phyloP scores from a whole-genome alignment of 2,329 filamentous ascomycete species.

The Calonectria multiphialidica region DNA sequence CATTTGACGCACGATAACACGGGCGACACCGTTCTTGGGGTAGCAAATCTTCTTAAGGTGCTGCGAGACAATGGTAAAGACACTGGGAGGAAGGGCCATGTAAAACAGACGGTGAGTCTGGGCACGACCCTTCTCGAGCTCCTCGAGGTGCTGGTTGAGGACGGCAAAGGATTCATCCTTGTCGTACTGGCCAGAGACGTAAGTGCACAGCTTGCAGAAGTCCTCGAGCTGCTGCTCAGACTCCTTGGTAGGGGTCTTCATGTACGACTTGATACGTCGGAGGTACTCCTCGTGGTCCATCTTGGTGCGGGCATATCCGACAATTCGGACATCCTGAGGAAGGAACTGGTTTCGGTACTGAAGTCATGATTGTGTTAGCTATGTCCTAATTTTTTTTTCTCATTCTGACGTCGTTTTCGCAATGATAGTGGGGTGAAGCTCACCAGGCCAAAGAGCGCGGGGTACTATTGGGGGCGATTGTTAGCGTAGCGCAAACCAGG shows the following conservation, averaged over 20 bases:
- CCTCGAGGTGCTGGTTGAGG: conserved; percentile 86
- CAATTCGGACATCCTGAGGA: conserved; percentile 93
- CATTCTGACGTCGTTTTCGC: neutral
- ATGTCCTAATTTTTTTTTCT: neutral
- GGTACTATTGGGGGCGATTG: conserved; percentile 73
- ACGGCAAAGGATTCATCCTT: conserved; percentile 93
- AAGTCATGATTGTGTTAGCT: conserved; percentile 21
- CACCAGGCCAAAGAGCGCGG: conserved; percentile 96
- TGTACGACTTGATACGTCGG: conserved; percentile 94
- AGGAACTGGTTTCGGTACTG: conserved; percentile 99
- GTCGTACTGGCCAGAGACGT: conserved; percentile 98
- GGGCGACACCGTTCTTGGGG: conserved; percentile 87
- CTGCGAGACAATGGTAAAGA: conserved; percentile 98
- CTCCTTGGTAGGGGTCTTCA: conserved; percentile 98
- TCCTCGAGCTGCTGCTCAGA: conserved; percentile 94
- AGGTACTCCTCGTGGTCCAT: conserved; percentile 99
- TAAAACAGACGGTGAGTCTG: conserved; percentile 97
- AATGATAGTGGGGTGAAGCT: conserved; percentile 55
- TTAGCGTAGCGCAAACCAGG: conserved; percentile 37
- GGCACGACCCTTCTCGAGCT: conserved; percentile 83
- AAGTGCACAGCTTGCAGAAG: conserved; percentile 89
- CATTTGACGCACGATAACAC: conserved; percentile 82
- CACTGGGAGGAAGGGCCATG: conserved; percentile 97
- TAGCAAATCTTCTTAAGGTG: conserved; percentile 99
- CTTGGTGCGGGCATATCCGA: conserved; percentile 99